Conservation (phyloP, 176 grass and related monocot species). For the Aegilops bicornis region DNA sequence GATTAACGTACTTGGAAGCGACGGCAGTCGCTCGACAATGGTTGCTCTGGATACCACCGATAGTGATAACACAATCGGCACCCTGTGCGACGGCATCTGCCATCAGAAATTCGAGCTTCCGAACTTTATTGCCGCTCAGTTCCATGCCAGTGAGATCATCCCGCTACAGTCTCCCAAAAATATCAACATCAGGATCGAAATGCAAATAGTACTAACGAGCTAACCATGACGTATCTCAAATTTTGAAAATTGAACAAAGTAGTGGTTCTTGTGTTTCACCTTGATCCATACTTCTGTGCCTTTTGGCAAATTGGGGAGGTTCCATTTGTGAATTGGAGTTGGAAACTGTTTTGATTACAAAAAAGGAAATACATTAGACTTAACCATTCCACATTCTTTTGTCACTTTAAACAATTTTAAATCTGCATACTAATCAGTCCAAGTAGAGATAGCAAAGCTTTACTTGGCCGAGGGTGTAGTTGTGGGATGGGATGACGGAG, state of each 20-base stretch:
- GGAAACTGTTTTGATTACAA: constrained; percentile 53
- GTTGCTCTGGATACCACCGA: constrained; percentile 94
- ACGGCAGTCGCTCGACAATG: constrained; percentile 83
- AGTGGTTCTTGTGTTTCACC: constrained; percentile 31
- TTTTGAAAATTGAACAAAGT: neutral
- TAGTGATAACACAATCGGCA: constrained; percentile 73
- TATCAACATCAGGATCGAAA: constrained; percentile 9
- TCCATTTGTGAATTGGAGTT: constrained; percentile 97
- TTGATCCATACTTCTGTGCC: constrained; percentile 99
- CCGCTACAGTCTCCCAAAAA: constrained; percentile 38
- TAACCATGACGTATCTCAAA: no score
- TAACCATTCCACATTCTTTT: no score
- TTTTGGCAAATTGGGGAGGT: constrained; percentile 77
- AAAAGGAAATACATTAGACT: neutral
- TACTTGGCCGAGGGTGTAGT: constrained; percentile 74
- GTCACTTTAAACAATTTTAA: no score
- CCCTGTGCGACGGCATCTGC: constrained; percentile 57
- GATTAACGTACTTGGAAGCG: constrained; percentile 83
- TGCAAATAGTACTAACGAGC: neutral
- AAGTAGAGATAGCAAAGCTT: constrained; percentile 4
- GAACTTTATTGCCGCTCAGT: constrained; percentile 89
- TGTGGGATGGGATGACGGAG: constrained; percentile 51
- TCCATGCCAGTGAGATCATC: constrained; percentile 98
- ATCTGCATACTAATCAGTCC: neutral
- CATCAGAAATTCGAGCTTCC: constrained; percentile 94